Conservation (phyloP, 208 protist species). For the Tritrichomonas musculus region DNA sequence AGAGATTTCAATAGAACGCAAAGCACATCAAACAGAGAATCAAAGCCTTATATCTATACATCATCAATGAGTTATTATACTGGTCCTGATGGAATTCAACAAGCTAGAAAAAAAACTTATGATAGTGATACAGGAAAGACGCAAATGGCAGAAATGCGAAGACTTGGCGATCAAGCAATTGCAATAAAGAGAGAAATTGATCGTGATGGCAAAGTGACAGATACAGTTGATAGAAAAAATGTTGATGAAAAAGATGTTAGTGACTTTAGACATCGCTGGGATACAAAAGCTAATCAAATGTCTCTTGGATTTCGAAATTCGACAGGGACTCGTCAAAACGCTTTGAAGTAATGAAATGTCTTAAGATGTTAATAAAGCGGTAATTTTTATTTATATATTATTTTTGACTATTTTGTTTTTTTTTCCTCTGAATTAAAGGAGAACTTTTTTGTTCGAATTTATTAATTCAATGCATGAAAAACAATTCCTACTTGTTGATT, state of each 20-base stretch:
- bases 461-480: no score
- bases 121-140: neutral
- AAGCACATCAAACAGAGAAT: neutral
- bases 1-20: neutral
- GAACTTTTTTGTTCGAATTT: no score
- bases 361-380: no score
- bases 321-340: no score
- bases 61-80: neutral
- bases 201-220: neutral
- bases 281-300: neutral
- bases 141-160: constrained; percentile 21
- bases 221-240: neutral
- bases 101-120: neutral
- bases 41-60: neutral
- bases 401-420: no score
- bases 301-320: no score
- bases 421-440: no score
- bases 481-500: no score
- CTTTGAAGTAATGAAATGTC: no score
- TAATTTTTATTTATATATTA: no score
- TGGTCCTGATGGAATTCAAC: neutral
- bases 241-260: neutral
- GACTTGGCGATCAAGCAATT: neutral
- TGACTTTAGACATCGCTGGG: neutral
- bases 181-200: neutral